phyloP scores from a whole-genome alignment of 2,329 filamentous ascomycete genomes.

The Raffaelea ambrosiae region DNA sequence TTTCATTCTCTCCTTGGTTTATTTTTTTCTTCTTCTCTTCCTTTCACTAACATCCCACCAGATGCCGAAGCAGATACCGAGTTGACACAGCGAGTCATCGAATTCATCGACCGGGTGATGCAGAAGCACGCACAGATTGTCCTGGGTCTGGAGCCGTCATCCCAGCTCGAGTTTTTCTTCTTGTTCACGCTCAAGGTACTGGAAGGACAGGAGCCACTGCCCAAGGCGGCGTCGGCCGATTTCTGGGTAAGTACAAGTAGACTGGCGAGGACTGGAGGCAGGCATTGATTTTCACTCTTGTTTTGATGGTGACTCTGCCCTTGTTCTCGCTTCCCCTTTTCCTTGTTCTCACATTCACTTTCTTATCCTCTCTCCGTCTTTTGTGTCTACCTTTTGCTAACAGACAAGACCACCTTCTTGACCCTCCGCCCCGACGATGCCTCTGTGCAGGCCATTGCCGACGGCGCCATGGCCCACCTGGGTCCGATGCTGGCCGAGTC shows the following conservation, averaged over 20 bases:
- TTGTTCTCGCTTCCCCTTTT: no score
- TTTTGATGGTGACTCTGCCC: no score
- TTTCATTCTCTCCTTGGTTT: no score
- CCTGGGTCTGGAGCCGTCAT: slow-evolving; percentile 45
- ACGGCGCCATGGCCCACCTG: slow-evolving; percentile 46
- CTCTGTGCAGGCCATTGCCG: slow-evolving; percentile 33
- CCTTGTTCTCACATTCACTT: not conserved
- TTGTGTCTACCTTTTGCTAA: not conserved
- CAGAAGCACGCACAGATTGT: slow-evolving; percentile 53
- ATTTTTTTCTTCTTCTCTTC: not conserved
- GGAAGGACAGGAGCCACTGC: slow-evolving; percentile 62
- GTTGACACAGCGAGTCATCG: slow-evolving; percentile 64
- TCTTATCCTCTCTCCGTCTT: not conserved
- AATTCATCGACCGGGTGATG: slow-evolving; percentile 59
- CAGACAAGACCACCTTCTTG: slow-evolving; percentile 42
- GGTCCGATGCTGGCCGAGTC: slow-evolving; percentile 53
- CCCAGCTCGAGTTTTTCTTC: slow-evolving; percentile 58
- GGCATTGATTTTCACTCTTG: no score
- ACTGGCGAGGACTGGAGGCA: no score
- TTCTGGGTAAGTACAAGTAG: slow-evolving; percentile 76
- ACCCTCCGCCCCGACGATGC: slow-evolving; percentile 33
- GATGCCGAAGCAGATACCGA: slow-evolving; percentile 59
- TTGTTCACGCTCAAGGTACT: slow-evolving; percentile 64
- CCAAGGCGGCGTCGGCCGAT: slow-evolving; percentile 63
- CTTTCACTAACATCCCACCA: slow-evolving; percentile 16